Evolutionary conservation across 177 flowering plant species (phyloP).

Genomic region (Viscum album): DNA sequence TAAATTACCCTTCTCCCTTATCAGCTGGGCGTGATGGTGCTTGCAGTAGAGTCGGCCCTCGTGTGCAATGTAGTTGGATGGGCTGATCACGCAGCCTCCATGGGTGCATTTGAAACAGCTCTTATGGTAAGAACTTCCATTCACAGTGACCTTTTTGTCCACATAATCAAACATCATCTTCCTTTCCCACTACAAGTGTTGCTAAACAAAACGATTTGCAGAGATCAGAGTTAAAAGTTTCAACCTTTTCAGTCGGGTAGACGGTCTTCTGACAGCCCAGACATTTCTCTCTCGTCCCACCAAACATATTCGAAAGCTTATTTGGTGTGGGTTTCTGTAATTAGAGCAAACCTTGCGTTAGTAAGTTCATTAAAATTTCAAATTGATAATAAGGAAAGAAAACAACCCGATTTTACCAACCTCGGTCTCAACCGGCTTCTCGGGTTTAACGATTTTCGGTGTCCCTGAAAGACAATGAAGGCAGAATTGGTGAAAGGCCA

Average conservation of each 20-base stretch:
- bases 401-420: conserved; percentile 22
- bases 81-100: conserved; percentile 84
- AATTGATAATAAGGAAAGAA: not conserved
- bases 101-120: conserved; percentile 86
- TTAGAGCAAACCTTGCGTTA: conserved; percentile 1
- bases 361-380: not conserved
- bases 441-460: conserved; percentile 73
- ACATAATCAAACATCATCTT: too few species aligned
- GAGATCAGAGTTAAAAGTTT: too few species aligned
- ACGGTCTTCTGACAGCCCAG: conserved; percentile 69
- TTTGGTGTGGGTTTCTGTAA: conserved; percentile 48
- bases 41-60: conserved; percentile 76
- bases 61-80: conserved; percentile 74
- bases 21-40: conserved; percentile 78
- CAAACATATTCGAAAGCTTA: conserved; percentile 61
- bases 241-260: conserved; percentile 90
- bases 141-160: conserved; percentile 66
- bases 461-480: conserved; percentile 38
- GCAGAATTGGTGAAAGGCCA: too few species aligned
- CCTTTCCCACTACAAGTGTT: too few species aligned
- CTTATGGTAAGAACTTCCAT: conserved; percentile 74
- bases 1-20: conserved; percentile 86
- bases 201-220: too few species aligned
- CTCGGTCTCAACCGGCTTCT: conserved; percentile 58
- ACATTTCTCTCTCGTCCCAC: conserved; percentile 84